A percentile compares a stretch with the other conserved stretches of the same genome.
These are phyloP conservation scores for Entomophthora muscae DNA, from an alignment of 371 early-diverging fungal genomes.

Conservation along the genomic window DNA sequence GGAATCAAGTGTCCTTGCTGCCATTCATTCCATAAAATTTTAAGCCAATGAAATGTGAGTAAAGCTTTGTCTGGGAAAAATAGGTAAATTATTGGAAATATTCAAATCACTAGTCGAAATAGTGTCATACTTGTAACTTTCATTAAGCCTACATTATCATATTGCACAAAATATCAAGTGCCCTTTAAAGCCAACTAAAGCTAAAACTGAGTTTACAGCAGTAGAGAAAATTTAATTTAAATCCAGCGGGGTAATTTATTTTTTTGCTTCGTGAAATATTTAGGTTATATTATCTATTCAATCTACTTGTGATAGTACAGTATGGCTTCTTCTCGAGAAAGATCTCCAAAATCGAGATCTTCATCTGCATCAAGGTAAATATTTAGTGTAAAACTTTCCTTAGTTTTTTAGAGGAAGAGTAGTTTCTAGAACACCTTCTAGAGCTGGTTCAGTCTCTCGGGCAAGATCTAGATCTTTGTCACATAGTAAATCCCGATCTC, in stretches of 20 bases:
- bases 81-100: too few species aligned
- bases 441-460: neutral
- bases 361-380: neutral
- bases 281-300: neutral
- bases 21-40: too few species aligned
- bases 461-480: neutral
- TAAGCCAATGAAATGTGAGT: too few species aligned
- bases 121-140: too few species aligned
- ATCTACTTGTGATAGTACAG: neutral
- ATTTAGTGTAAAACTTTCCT: neutral
- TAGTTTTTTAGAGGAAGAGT: neutral
- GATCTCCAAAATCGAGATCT: neutral
- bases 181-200: too few species aligned
- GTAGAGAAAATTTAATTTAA: too few species aligned
- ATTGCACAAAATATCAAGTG: too few species aligned
- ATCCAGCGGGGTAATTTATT: neutral
- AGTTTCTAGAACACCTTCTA: neutral
- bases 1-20: too few species aligned
- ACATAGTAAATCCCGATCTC: neutral
- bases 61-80: too few species aligned
- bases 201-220: too few species aligned
- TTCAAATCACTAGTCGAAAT: too few species aligned
- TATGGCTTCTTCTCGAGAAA: neutral
- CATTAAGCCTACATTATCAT: too few species aligned
- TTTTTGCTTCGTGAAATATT: neutral